Evolutionary conservation across 1,139 yeast species (phyloP).

Genomic region (Tardiomyces blankii): DNA sequence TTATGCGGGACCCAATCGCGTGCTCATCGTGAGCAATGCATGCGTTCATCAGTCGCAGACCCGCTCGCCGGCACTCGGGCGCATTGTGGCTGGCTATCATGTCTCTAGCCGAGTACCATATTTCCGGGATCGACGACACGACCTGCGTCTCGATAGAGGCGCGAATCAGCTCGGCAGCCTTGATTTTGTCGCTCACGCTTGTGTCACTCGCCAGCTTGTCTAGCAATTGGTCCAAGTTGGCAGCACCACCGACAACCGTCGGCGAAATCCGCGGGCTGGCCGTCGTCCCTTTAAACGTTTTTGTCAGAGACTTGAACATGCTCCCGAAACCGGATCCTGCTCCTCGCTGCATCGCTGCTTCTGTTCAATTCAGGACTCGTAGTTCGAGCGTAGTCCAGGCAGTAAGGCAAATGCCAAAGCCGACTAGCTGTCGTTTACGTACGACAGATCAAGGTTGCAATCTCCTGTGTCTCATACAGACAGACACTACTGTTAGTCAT

Average conservation of each 20-base stretch:
- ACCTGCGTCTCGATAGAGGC: conserved; percentile 42
- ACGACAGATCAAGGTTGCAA: too few species aligned
- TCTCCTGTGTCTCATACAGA: too few species aligned
- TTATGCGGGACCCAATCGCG: conserved; percentile 35
- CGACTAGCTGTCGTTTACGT: too few species aligned
- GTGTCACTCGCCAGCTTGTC: conserved; percentile 23
- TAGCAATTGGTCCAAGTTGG: conserved; percentile 38
- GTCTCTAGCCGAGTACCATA: conserved; percentile 63
- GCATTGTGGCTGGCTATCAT: conserved; percentile 36
- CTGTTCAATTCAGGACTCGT: background rate
- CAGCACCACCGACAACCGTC: conserved; percentile 52
- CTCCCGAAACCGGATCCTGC: conserved; percentile 16
- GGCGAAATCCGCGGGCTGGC: conserved; percentile 24
- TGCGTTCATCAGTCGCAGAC: conserved; percentile 40
- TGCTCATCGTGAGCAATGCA: conserved; percentile 48
- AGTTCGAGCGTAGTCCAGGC: too few species aligned
- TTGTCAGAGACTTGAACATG: conserved; percentile 46
- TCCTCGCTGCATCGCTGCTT: background rate
- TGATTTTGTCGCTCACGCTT: conserved; percentile 32
- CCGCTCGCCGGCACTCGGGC: conserved; percentile 39
- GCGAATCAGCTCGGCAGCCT: conserved; percentile 42
- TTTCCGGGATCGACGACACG: conserved; percentile 53
- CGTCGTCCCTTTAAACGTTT: conserved; percentile 33
- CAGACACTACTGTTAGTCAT: too few species aligned
- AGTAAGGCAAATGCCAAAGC: too few species aligned